A percentile compares a stretch with the other conserved stretches of the same genome.
These are phyloP conservation scores for Xerocomus brunneocitrinus DNA, from an alignment of 768 basidiomycete species.

Conservation along the genomic window DNA sequence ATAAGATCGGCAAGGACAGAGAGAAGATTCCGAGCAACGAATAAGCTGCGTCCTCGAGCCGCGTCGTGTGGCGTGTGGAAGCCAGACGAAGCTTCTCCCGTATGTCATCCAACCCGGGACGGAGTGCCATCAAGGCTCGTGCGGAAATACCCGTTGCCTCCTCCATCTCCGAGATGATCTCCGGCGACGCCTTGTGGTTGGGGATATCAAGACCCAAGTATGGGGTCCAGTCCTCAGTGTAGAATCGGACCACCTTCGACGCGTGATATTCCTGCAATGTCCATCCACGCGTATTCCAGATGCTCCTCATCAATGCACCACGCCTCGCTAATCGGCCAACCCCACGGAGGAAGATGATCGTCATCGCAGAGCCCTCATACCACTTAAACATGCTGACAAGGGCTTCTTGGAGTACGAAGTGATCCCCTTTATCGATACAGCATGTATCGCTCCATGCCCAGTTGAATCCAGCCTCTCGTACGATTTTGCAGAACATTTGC, in stretches of 20 bases:
- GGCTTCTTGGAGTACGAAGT: neutral
- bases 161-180: conserved; percentile 9
- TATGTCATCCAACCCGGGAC: conserved; percentile 2
- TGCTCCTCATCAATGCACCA: neutral
- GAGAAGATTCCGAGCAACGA: conserved; percentile 12
- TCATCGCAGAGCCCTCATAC: neutral
- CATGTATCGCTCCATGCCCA: conserved; percentile 13
- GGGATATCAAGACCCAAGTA: conserved; percentile 3
- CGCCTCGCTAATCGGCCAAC: neutral
- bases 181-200: conserved; percentile 6
- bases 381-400: neutral
- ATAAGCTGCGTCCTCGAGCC: conserved; percentile 11
- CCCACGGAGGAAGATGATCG: neutral
- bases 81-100: conserved; percentile 6
- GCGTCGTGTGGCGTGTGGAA: conserved; percentile 5
- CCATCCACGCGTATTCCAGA: conserved; percentile 2
- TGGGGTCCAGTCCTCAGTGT: conserved; percentile 7
- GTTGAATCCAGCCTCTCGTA: neutral
- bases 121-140: neutral
- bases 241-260: conserved; percentile 8
- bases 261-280: conserved; percentile 15
- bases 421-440: conserved; percentile 1
- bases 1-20: conserved; percentile 1
- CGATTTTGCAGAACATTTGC: neutral
- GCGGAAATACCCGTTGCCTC: neutral